phyloP scores from a whole-genome alignment of 352 stramenopile species.

The Phytophthora uliginosa region DNA sequence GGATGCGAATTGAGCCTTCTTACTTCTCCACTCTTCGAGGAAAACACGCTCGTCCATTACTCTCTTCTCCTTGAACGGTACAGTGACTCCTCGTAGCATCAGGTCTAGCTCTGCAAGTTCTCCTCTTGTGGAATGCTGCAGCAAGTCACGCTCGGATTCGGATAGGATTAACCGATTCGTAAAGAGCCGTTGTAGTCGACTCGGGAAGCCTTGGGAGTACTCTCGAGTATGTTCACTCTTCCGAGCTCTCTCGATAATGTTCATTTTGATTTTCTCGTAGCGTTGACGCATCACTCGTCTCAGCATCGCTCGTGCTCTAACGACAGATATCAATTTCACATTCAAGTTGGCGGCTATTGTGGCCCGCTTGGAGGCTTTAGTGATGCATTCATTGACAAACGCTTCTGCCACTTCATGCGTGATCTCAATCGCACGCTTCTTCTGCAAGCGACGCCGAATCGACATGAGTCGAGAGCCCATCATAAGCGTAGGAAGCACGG shows the following conservation, averaged over 20 bases:
- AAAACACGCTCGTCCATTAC: constrained; percentile 11
- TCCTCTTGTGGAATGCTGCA: constrained; percentile 45
- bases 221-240: constrained; percentile 70
- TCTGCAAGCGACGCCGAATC: constrained; percentile 66
- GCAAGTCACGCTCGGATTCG: constrained; percentile 60
- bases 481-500: constrained; percentile 69
- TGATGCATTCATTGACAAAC: constrained; percentile 51
- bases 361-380: constrained; percentile 41
- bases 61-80: constrained; percentile 12
- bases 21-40: constrained; percentile 18
- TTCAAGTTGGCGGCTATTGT: constrained; percentile 48
- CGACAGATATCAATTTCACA: constrained; percentile 52
- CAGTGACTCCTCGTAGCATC: constrained; percentile 9
- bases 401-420: constrained; percentile 28
- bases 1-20: constrained; percentile 13
- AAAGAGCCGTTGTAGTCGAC: constrained; percentile 60
- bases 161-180: constrained; percentile 46
- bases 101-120: constrained; percentile 40
- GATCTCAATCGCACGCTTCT: constrained; percentile 54
- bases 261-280: constrained; percentile 51
- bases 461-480: constrained; percentile 74
- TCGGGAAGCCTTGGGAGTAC: constrained; percentile 58
- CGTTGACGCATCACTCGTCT: constrained; percentile 56
- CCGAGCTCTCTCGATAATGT: constrained; percentile 55
- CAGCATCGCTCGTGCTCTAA: constrained; percentile 57